phyloP scores from a whole-genome alignment of 768 basidiomycete species.

The Termitomyces sp. region DNA sequence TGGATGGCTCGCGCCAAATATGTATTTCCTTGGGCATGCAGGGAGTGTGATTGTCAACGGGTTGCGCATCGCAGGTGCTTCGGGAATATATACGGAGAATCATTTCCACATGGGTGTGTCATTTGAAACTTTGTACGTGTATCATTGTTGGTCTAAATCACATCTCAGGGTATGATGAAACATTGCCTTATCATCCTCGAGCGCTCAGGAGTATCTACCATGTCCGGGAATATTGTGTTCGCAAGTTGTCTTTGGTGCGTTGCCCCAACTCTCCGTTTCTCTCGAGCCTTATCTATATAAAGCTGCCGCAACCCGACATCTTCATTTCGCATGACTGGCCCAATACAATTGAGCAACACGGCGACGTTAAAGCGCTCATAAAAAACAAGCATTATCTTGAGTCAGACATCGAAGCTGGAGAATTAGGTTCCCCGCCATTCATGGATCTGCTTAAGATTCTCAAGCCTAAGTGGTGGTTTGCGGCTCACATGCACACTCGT shows the following conservation, averaged over 20 bases:
- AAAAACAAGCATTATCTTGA: slow-evolving; percentile 75
- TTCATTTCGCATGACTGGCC: slow-evolving; percentile 99
- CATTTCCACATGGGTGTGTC: slow-evolving; percentile 66
- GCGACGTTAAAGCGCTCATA: slow-evolving; percentile 63
- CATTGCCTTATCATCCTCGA: slow-evolving; percentile 70
- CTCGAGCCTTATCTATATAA: not conserved
- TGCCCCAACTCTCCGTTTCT: not conserved
- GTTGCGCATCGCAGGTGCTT: slow-evolving; percentile 87
- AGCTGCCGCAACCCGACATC: slow-evolving; percentile 4
- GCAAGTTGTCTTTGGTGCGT: slow-evolving; percentile 69
- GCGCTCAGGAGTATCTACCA: slow-evolving; percentile 87
- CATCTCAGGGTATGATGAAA: slow-evolving; percentile 70
- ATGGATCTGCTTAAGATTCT: slow-evolving; percentile 71
- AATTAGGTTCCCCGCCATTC: slow-evolving; percentile 83
- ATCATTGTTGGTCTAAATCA: not conserved
- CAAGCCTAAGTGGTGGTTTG: slow-evolving; percentile 86
- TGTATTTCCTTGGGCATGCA: slow-evolving; percentile 92
- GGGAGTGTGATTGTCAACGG: slow-evolving; percentile 89
- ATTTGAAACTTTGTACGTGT: slow-evolving; percentile 11
- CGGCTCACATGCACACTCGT: slow-evolving; percentile 86
- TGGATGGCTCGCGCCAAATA: slow-evolving; percentile 96
- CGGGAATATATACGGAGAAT: slow-evolving; percentile 82
- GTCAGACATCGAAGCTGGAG: slow-evolving; percentile 60
- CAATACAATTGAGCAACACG: slow-evolving; percentile 74
- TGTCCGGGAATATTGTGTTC: slow-evolving; percentile 80